A percentile compares a stretch with the other conserved stretches of the same genome.
Conservation (phyloP, 805 yeast species). For the Pichia cephalocereana region DNA sequence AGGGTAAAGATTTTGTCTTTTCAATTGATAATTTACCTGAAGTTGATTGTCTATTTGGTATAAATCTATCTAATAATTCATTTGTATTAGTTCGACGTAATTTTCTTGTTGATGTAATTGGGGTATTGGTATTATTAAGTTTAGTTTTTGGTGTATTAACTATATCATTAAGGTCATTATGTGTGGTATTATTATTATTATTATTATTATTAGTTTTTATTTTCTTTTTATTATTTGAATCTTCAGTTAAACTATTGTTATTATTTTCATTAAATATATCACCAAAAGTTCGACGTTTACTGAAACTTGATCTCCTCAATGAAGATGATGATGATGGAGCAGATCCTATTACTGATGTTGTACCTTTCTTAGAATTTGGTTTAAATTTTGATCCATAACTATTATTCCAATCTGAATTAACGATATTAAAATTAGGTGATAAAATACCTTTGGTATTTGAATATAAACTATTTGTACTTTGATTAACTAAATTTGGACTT, state of each 20-base stretch:
- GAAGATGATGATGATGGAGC: not conserved
- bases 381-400: not conserved
- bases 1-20: constrained; percentile 24
- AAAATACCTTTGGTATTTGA: constrained; percentile 22
- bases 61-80: constrained; percentile 42
- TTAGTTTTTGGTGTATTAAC: not conserved
- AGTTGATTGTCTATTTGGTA: constrained; percentile 46
- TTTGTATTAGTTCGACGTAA: constrained; percentile 28
- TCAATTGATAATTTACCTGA: constrained; percentile 37
- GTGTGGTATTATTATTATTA: not conserved
- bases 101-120: constrained; percentile 19
- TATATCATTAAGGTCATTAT: not conserved
- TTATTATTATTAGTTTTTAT: not conserved
- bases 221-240: not conserved
- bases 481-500: constrained; percentile 23
- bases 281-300: constrained; percentile 4
- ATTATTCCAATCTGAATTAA: constrained; percentile 25
- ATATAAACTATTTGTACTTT: constrained; percentile 21
- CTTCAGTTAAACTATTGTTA: not conserved
- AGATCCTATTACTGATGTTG: not conserved
- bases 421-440: constrained; percentile 29
- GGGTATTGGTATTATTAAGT: not conserved
- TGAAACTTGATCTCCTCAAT: constrained; percentile 4
- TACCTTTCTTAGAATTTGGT: not conserved
- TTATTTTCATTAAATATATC: constrained; percentile 9